Evolutionary conservation across 2,329 filamentous ascomycete species (phyloP).

Genomic region (Orbilia quercus): DNA sequence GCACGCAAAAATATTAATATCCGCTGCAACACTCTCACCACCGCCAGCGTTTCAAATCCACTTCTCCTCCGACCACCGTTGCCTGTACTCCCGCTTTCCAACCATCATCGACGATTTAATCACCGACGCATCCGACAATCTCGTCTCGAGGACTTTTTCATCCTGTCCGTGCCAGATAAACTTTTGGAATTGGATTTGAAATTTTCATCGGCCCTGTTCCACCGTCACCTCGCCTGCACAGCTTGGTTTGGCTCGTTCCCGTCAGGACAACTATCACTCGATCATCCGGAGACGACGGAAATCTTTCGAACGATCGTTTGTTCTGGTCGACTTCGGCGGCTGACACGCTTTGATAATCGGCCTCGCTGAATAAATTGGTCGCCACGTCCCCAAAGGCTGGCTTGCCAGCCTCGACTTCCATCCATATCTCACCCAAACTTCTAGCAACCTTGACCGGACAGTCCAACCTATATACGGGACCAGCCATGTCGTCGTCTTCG

Average conservation of each 20-base stretch:
- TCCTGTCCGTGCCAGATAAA: neutral
- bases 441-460: neutral
- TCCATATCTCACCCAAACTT: neutral
- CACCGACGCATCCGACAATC: too few relatives aligned
- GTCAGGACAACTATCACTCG: conserved; percentile 34
- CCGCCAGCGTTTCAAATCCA: conserved; percentile 40
- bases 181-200: too few relatives aligned
- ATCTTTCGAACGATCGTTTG: neutral
- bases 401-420: conserved; percentile 39
- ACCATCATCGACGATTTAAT: neutral
- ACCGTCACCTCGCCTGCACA: conserved; percentile 7
- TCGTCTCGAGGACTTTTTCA: too few relatives aligned
- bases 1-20: neutral
- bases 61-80: conserved; percentile 23
- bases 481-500: conserved; percentile 43
- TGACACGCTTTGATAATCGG: conserved; percentile 34
- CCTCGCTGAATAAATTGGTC: conserved; percentile 41
- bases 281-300: conserved; percentile 24
- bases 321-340: conserved; percentile 32
- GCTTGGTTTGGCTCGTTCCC: conserved; percentile 28
- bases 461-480: conserved; percentile 12
- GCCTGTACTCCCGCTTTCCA: conserved; percentile 2
- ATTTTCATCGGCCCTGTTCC: neutral
- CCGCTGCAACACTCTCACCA: conserved; percentile 41
- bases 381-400: conserved; percentile 36